Evolutionary conservation across 1,284 basidiomycete species (phyloP).

Genomic region (Malassezia sympodialis): DNA sequence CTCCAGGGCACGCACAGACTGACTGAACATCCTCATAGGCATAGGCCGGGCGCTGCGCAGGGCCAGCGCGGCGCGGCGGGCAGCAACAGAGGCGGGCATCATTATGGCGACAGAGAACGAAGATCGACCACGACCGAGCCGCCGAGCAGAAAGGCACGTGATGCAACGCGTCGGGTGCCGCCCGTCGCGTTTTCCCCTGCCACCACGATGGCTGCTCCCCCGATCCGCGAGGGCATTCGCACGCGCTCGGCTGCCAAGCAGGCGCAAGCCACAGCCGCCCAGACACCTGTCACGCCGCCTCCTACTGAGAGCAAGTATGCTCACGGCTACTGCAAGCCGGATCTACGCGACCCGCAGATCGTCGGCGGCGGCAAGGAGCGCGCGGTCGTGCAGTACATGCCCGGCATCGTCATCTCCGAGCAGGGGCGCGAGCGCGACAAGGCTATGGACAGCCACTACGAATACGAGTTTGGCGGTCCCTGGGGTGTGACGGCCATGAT

Average conservation of each 20-base stretch:
- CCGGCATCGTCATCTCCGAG: constrained; percentile 45
- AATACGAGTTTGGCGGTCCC: constrained; percentile 82
- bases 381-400: constrained; percentile 33
- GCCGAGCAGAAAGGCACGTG: constrained; percentile 13
- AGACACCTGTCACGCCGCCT: background rate
- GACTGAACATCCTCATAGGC: constrained; percentile 6
- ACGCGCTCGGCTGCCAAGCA: constrained; percentile 2
- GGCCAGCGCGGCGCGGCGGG: constrained; percentile 11
- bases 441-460: constrained; percentile 41
- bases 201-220: constrained; percentile 10
- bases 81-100: constrained; percentile 4
- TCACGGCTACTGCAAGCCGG: constrained; percentile 35
- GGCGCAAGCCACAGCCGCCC: background rate
- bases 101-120: constrained; percentile 4
- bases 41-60: background rate
- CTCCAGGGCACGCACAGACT: constrained; percentile 5
- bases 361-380: constrained; percentile 41
- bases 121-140: background rate
- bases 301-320: constrained; percentile 14
- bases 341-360: constrained; percentile 43
- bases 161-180: background rate
- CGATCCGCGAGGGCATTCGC: constrained; percentile 9
- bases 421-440: constrained; percentile 41
- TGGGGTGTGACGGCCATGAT: constrained; percentile 85
- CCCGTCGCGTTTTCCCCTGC: background rate